Evolutionary conservation across 2,329 filamentous ascomycete species (phyloP).

Genomic region (Biscogniauxia marginata): DNA sequence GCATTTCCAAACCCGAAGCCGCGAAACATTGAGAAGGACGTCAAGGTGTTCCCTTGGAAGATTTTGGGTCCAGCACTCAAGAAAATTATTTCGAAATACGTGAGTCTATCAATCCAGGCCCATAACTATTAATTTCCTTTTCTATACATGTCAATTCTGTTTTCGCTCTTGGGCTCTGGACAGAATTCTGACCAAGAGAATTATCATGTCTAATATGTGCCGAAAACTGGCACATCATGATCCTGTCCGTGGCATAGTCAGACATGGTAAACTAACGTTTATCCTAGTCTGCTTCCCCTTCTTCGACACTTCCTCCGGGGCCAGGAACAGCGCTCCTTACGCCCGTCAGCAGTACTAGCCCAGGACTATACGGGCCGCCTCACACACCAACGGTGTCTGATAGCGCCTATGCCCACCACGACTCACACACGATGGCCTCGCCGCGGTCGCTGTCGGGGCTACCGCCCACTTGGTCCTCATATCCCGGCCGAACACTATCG

Average conservation of each 20-base stretch:
- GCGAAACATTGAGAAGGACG: slow-evolving; percentile 97
- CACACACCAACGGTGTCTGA: slow-evolving; percentile 39
- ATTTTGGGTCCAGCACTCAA: slow-evolving; percentile 82
- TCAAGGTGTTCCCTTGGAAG: slow-evolving; percentile 98
- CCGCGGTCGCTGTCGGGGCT: slow-evolving; percentile 51
- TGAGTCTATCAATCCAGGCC: slow-evolving; percentile 19
- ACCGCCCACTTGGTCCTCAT: slow-evolving; percentile 48
- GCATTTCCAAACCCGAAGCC: slow-evolving; percentile 93
- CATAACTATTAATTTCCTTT: slow-evolving; percentile 2
- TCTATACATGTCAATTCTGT: neutral
- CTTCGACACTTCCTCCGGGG: slow-evolving; percentile 25
- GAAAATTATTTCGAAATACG: slow-evolving; percentile 98
- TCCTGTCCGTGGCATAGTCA: no score
- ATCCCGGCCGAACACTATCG: slow-evolving; percentile 47
- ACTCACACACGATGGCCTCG: slow-evolving; percentile 51
- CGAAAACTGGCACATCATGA: no score
- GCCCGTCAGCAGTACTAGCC: slow-evolving; percentile 34
- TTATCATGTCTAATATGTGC: no score
- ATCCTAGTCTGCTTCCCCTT: slow-evolving; percentile 31
- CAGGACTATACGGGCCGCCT: slow-evolving; percentile 32
- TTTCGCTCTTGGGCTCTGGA: neutral
- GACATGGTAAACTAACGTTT: slow-evolving; percentile 9
- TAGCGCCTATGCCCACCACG: slow-evolving; percentile 40
- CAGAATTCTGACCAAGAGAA: no score
- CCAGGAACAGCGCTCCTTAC: slow-evolving; percentile 29